phyloP scores from a whole-genome alignment of 2,329 filamentous ascomycete genomes.

The Stemphylium vesicarium region DNA sequence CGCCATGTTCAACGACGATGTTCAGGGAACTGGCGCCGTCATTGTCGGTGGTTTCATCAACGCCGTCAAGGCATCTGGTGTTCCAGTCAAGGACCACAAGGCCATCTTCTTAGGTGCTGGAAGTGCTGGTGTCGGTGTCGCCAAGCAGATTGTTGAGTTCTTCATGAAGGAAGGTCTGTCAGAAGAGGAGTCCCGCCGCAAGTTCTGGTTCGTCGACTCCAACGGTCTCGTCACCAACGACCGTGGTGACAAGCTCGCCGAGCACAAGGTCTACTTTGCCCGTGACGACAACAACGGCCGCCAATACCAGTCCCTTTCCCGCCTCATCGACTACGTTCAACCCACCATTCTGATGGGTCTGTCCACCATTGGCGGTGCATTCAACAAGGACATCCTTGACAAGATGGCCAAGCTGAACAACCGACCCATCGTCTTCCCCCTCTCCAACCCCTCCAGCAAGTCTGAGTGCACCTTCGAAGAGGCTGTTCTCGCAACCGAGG shows the following conservation, averaged over 20 bases:
- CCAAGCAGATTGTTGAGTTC: conserved; percentile 96
- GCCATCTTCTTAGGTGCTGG: conserved; percentile 97
- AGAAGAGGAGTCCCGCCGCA: conserved; percentile 83
- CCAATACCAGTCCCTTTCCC: conserved; percentile 78
- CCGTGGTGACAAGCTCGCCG: conserved; percentile 89
- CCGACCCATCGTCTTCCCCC: conserved; percentile 79
- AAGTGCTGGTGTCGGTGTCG: conserved; percentile 94
- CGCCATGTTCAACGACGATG: conserved; percentile 98
- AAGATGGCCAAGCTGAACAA: conserved; percentile 67
- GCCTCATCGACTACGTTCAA: conserved; percentile 93
- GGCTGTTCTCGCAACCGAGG: conserved; percentile 88
- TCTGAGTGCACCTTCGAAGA: conserved; percentile 98
- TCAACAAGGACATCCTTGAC: conserved; percentile 84
- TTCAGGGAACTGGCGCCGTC: conserved; percentile 95
- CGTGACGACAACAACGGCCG: conserved; percentile 69
- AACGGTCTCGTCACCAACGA: conserved; percentile 93
- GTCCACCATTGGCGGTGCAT: conserved; percentile 91
- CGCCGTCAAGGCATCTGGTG: conserved; percentile 80
- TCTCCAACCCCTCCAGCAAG: conserved; percentile 95
- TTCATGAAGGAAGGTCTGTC: conserved; percentile 91
- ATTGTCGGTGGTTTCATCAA: conserved; percentile 83
- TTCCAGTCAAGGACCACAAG: conserved; percentile 86
- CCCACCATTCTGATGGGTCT: conserved; percentile 94
- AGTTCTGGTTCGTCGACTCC: conserved; percentile 98
- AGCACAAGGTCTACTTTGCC: conserved; percentile 78